A percentile compares a stretch with the other conserved stretches of the same genome.
These are phyloP conservation scores for Bryoglossum gracile DNA, from an alignment of 495 filamentous ascomycete genomes.

Conservation along the genomic window DNA sequence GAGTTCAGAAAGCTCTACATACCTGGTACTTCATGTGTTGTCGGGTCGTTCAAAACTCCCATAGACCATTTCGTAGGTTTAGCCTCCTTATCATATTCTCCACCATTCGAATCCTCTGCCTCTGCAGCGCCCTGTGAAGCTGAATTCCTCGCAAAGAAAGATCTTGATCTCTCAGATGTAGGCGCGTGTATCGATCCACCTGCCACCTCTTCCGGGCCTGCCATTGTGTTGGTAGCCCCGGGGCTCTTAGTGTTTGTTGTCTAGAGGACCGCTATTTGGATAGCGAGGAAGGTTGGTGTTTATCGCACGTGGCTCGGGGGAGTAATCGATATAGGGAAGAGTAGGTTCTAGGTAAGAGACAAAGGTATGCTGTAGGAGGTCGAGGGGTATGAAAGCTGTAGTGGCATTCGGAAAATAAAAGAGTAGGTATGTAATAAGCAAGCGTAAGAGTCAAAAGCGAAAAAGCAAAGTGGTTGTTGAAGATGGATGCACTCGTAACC, in stretches of 20 bases:
- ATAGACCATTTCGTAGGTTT: conserved; percentile 56
- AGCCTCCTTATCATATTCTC: conserved; percentile 3
- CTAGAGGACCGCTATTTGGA: too few species aligned
- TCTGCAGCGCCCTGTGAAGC: conserved; percentile 3
- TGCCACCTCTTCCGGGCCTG: background rate
- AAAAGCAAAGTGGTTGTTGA: too few species aligned
- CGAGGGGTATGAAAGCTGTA: too few species aligned
- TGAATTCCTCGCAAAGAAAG: conserved; percentile 20
- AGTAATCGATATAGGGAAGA: background rate
- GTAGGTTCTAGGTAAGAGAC: background rate
- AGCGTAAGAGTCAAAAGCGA: too few species aligned
- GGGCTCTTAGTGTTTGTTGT: too few species aligned
- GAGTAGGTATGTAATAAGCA: too few species aligned
- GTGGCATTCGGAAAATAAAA: too few species aligned
- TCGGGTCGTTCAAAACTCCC: conserved; percentile 74
- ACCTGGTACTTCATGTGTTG: conserved; percentile 92
- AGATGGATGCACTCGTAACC: too few species aligned
- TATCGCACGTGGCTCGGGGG: too few species aligned
- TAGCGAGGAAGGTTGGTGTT: too few species aligned
- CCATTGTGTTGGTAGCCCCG: conserved; percentile 1
- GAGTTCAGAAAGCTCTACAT: too few species aligned
- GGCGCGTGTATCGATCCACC: background rate
- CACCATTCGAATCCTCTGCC: background rate
- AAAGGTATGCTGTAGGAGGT: too few species aligned
- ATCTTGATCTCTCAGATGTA: conserved; percentile 9